These are phyloP conservation scores for Vicia villosa DNA, from an alignment of 306 rosid species.

Conservation along the genomic window DNA sequence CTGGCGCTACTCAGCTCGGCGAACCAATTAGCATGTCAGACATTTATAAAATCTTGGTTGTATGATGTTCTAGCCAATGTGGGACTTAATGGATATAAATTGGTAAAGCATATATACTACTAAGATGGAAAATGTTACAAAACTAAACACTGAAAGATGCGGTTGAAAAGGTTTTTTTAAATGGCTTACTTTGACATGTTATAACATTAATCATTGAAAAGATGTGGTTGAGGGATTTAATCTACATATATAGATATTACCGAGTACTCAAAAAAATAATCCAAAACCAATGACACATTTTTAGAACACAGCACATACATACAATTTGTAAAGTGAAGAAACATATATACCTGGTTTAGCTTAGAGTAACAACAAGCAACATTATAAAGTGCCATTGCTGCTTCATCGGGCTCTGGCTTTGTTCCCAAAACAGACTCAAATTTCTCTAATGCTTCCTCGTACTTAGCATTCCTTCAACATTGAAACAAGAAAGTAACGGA, in stretches of 20 bases:
- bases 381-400: slow-evolving; percentile 86
- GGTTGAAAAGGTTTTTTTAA: neutral
- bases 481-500: slow-evolving; percentile 21
- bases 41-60: too few relatives aligned
- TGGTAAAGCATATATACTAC: neutral
- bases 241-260: too few relatives aligned
- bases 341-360: slow-evolving; percentile 74
- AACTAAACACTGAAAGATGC: too few relatives aligned
- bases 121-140: neutral
- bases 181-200: too few relatives aligned
- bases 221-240: too few relatives aligned
- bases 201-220: too few relatives aligned
- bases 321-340: slow-evolving; percentile 13
- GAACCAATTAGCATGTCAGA: too few relatives aligned
- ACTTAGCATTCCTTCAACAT: slow-evolving; percentile 69
- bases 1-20: neutral
- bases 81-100: neutral
- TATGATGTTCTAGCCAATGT: neutral
- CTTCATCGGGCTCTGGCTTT: slow-evolving; percentile 69
- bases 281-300: neutral
- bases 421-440: slow-evolving; percentile 89
- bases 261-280: slow-evolving; percentile 50
- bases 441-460: slow-evolving; percentile 85
- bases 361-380: slow-evolving; percentile 94
- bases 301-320: neutral